Conservation (phyloP, 2,329 filamentous ascomycete genomes). For the Aspergillus neoniger region DNA sequence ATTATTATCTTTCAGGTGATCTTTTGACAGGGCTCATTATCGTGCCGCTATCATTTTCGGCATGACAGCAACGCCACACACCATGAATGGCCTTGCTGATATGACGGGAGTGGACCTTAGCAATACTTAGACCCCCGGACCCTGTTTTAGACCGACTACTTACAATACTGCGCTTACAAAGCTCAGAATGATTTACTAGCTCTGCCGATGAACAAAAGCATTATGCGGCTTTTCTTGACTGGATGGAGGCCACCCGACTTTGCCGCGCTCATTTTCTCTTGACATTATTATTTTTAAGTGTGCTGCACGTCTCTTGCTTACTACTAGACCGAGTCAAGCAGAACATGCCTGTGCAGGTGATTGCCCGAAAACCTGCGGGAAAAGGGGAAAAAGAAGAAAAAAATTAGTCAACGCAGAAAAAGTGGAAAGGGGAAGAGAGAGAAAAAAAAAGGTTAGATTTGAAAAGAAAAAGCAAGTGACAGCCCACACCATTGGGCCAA, state of each 20-base stretch:
- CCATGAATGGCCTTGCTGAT: neutral
- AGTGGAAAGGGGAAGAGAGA: slow-evolving; percentile 1
- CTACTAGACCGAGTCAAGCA: neutral
- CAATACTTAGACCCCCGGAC: neutral
- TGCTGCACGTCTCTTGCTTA: neutral
- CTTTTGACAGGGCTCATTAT: neutral
- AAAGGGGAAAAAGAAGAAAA: neutral
- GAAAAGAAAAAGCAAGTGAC: neutral
- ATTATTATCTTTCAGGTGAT: neutral
- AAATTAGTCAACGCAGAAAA: slow-evolving; percentile 5
- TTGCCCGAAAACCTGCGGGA: neutral
- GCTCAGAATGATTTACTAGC: neutral
- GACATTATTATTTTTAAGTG: neutral
- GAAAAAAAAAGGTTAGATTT: slow-evolving; percentile 10
- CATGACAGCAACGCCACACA: neutral
- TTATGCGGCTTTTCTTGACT: slow-evolving; percentile 1
- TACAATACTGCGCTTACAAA: neutral
- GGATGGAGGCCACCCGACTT: slow-evolving; percentile 13
- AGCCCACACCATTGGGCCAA: slow-evolving; percentile 16
- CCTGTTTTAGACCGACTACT: slow-evolving; percentile 2
- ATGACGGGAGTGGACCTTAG: slow-evolving; percentile 1
- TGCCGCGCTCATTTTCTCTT: slow-evolving; percentile 11
- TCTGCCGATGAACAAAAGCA: slow-evolving; percentile 7
- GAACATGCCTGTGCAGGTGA: neutral
- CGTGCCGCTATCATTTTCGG: neutral